Conservation (phyloP, 106 monocot species). For the Dendrobium huoshanense region DNA sequence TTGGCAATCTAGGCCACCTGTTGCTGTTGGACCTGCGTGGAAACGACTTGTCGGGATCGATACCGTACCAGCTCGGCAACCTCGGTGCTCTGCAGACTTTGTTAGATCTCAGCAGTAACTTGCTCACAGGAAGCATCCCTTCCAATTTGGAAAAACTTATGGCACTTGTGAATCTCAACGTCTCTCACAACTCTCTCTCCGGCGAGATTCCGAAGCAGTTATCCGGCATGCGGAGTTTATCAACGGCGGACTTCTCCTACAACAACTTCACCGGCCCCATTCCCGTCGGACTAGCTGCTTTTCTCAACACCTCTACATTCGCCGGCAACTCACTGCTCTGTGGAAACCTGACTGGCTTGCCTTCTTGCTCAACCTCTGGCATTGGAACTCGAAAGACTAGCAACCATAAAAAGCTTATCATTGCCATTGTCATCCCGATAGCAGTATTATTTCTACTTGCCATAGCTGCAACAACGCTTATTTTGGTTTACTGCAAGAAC, state of each 20-base stretch:
- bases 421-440: slow-evolving; percentile 19
- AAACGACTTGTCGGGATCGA: slow-evolving; percentile 45
- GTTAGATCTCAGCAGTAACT: slow-evolving; percentile 70
- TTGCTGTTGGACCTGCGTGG: slow-evolving; percentile 77
- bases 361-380: slow-evolving; percentile 20
- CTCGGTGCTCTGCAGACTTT: slow-evolving; percentile 58
- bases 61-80: slow-evolving; percentile 58
- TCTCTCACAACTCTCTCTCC: slow-evolving; percentile 63
- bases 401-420: slow-evolving; percentile 21
- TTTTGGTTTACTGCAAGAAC: slow-evolving; percentile 40
- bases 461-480: slow-evolving; percentile 25
- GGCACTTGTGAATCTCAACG: slow-evolving; percentile 48
- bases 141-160: slow-evolving; percentile 49
- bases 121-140: slow-evolving; percentile 60
- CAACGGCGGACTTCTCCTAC: slow-evolving; percentile 61
- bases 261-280: slow-evolving; percentile 58
- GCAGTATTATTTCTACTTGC: slow-evolving; percentile 37
- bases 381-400: slow-evolving; percentile 9
- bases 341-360: slow-evolving; percentile 42
- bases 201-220: slow-evolving; percentile 60
- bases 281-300: slow-evolving; percentile 34
- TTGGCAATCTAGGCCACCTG: slow-evolving; percentile 47
- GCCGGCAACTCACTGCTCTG: slow-evolving; percentile 45
- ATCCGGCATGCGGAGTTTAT: slow-evolving; percentile 42
- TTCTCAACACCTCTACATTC: slow-evolving; percentile 33